Evolutionary conservation across 164 flowering plant genomes (phyloP).

Genomic region (Litsea cubeba): DNA sequence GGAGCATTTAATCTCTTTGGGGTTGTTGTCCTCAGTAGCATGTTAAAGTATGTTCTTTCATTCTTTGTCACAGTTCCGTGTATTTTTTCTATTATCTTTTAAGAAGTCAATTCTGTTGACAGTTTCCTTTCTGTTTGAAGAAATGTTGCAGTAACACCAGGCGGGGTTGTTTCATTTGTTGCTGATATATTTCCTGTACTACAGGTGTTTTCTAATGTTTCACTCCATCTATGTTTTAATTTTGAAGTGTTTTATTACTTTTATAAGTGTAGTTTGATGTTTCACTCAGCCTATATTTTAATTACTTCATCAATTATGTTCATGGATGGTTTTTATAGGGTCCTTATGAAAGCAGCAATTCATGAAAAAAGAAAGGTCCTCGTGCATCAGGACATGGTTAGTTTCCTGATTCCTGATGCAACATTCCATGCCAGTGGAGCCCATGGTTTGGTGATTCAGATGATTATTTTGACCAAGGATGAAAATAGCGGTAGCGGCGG

Average conservation of each 20-base stretch:
- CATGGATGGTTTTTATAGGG: neutral
- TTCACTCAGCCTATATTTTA: too few species aligned
- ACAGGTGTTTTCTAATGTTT: constrained; percentile 56
- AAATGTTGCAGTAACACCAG: constrained; percentile 42
- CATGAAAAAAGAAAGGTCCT: neutral
- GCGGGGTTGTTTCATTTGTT: constrained; percentile 76
- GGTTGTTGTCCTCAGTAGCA: constrained; percentile 70
- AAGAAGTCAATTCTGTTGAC: constrained; percentile 13
- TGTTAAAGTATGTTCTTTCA: constrained; percentile 62
- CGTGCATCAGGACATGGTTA: neutral
- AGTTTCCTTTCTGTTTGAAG: constrained; percentile 37
- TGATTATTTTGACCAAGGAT: neutral
- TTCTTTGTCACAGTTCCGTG: neutral
- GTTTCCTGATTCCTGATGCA: neutral
- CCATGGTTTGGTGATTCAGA: neutral
- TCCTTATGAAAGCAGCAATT: neutral
- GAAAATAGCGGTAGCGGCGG: too few species aligned
- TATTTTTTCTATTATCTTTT: neutral
- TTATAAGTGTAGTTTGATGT: neutral
- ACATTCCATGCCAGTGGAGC: neutral
- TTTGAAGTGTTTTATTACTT: neutral
- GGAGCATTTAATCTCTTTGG: constrained; percentile 93
- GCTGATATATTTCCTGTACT: constrained; percentile 79
- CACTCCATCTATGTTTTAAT: neutral
- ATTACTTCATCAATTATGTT: too few species aligned